These are phyloP conservation scores for Boletus speciosus DNA, from an alignment of 768 basidiomycete genomes.

Conservation along the genomic window DNA sequence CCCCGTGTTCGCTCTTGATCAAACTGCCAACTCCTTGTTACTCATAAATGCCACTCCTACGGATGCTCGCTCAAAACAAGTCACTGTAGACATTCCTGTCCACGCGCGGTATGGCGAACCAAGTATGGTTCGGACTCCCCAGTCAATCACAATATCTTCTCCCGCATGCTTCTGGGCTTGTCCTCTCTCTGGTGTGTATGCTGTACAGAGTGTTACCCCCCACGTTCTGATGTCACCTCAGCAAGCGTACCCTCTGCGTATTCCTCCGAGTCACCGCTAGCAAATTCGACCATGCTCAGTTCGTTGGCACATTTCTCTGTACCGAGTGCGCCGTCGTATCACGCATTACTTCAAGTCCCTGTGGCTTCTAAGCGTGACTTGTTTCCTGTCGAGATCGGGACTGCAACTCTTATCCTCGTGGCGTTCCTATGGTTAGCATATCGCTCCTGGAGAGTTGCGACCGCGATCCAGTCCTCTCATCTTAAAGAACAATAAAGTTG, in stretches of 20 bases:
- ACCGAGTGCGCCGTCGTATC: constrained; percentile 5
- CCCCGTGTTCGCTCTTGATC: constrained; percentile 37
- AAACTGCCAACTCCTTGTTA: constrained; percentile 25
- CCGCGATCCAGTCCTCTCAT: constrained; percentile 14
- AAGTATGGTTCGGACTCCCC: constrained; percentile 4
- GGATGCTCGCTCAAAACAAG: constrained; percentile 3
- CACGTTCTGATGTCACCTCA: constrained; percentile 7
- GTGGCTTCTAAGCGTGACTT: constrained; percentile 33
- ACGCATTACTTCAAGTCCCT: constrained; percentile 27
- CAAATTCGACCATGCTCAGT: constrained; percentile 22
- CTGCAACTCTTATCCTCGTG: constrained; percentile 28
- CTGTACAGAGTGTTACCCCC: not conserved
- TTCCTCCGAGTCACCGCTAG: constrained; percentile 18
- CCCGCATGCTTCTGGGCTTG: constrained; percentile 36
- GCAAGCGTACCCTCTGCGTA: constrained; percentile 1
- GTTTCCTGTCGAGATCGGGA: constrained; percentile 35
- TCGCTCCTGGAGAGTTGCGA: constrained; percentile 26
- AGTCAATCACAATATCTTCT: constrained; percentile 21
- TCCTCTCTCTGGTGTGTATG: constrained; percentile 21
- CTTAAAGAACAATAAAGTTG: constrained; percentile 24
- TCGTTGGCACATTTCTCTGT: constrained; percentile 16
- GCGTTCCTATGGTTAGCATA: constrained; percentile 35
- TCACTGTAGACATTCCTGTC: constrained; percentile 37
- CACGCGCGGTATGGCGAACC: constrained; percentile 43
- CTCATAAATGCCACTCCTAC: constrained; percentile 29